These are phyloP conservation scores for Eremothecium cymbalariae DNA, from an alignment of 1,139 yeast species.

Conservation along the genomic window DNA sequence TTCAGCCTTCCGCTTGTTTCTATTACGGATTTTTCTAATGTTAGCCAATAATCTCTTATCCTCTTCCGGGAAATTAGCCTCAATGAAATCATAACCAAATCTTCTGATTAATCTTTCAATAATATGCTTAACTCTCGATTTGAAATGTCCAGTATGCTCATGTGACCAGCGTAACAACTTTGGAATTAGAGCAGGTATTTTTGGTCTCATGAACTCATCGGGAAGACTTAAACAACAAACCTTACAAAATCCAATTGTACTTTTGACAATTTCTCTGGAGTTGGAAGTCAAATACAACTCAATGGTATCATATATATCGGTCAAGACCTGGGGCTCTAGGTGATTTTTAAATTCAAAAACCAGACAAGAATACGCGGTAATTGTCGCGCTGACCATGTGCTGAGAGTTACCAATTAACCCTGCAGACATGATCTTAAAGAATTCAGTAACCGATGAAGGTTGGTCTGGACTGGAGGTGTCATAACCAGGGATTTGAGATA, in stretches of 20 bases:
- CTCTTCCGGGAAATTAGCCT: conserved; percentile 76
- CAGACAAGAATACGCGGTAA: conserved; percentile 81
- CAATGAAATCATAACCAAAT: conserved; percentile 77
- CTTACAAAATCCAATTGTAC: conserved; percentile 91
- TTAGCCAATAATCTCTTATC: conserved; percentile 76
- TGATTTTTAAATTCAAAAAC: conserved; percentile 75
- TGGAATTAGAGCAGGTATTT: conserved; percentile 56
- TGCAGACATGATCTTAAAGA: conserved; percentile 88
- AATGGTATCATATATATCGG: conserved; percentile 79
- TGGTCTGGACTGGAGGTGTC: conserved; percentile 50
- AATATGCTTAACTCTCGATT: conserved; percentile 84
- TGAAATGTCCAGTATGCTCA: conserved; percentile 92
- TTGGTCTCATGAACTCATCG: conserved; percentile 61
- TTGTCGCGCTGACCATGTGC: conserved; percentile 93
- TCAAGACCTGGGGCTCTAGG: conserved; percentile 47
- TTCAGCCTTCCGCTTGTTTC: conserved; percentile 68
- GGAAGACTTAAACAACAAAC: conserved; percentile 84
- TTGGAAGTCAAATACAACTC: conserved; percentile 85
- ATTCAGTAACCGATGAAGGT: conserved; percentile 64
- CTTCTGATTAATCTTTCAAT: conserved; percentile 84
- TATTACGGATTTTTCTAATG: conserved; percentile 76
- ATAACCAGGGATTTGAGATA: conserved; percentile 61
- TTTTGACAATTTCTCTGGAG: conserved; percentile 86
- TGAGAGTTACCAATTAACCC: conserved; percentile 92
- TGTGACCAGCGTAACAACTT: conserved; percentile 88